Evolutionary conservation across 768 basidiomycete genomes (phyloP).

Genomic region (Naematelia aurantialba): DNA sequence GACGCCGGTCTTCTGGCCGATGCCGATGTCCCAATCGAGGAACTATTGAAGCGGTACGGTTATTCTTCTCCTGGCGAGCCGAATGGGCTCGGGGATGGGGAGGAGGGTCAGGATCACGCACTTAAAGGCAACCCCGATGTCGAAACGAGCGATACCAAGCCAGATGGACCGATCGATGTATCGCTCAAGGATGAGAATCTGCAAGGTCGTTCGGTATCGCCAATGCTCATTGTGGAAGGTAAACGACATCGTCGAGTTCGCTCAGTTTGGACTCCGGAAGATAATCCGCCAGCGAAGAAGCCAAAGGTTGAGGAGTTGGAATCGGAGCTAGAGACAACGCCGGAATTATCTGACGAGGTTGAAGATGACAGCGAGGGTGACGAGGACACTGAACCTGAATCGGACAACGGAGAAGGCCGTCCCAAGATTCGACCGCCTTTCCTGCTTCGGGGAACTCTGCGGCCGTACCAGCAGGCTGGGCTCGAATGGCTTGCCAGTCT

Average conservation of each 20-base stretch:
- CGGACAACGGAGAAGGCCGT: conserved; percentile 12
- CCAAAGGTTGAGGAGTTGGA: conserved; percentile 32
- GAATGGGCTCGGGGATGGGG: background rate
- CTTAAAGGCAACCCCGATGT: background rate
- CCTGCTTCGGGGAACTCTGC: conserved; percentile 52
- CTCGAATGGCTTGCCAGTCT: conserved; percentile 55
- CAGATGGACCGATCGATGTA: conserved; percentile 18
- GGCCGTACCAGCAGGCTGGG: conserved; percentile 55
- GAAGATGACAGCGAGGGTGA: conserved; percentile 23
- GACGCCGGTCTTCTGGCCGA: conserved; percentile 52
- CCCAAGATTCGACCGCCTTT: conserved; percentile 49
- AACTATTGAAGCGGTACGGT: conserved; percentile 50
- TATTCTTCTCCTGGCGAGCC: conserved; percentile 33
- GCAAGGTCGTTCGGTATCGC: background rate
- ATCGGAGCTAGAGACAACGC: conserved; percentile 11
- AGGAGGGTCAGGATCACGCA: background rate
- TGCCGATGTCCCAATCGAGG: conserved; percentile 53
- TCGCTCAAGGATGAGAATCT: conserved; percentile 29
- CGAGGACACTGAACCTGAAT: conserved; percentile 8
- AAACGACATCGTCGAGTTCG: conserved; percentile 37
- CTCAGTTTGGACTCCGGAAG: conserved; percentile 40
- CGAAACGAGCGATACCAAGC: background rate
- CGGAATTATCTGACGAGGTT: conserved; percentile 8
- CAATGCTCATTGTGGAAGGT: conserved; percentile 23
- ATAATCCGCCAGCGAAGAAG: conserved; percentile 18